Conservation (phyloP, 305 asterid genomes). For the Solanum hybrid region DNA sequence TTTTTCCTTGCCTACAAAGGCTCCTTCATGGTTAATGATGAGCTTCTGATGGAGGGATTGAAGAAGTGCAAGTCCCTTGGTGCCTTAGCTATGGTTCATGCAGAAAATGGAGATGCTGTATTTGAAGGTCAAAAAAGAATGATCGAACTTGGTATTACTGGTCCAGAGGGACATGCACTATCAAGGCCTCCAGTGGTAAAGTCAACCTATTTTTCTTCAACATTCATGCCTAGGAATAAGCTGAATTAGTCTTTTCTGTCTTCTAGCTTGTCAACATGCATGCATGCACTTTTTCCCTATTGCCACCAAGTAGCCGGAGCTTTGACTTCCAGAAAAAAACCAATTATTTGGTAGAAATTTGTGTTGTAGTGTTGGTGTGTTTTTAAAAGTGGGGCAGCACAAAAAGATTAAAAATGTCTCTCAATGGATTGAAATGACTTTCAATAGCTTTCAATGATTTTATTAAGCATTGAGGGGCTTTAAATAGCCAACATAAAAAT, state of each 20-base stretch:
- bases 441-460: no score
- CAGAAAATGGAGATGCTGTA: constrained; percentile 99
- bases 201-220: background rate
- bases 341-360: background rate
- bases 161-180: constrained; percentile 97
- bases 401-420: no score
- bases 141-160: constrained; percentile 87
- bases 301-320: background rate
- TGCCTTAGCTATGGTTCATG: constrained; percentile 96
- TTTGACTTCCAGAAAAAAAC: background rate
- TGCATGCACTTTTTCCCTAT: background rate
- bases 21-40: constrained; percentile 82
- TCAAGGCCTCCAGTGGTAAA: constrained; percentile 89
- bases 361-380: background rate
- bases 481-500: no score
- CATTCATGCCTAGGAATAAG: background rate
- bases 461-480: no score
- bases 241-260: background rate
- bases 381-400: no score
- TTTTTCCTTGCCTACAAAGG: constrained; percentile 96
- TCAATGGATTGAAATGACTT: no score
- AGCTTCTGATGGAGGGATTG: constrained; percentile 79
- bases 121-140: constrained; percentile 88
- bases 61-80: constrained; percentile 95
- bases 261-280: background rate